A percentile compares a stretch with the other conserved stretches of the same genome.
These are phyloP conservation scores for Claviceps sp. DNA, from an alignment of 2,329 filamentous ascomycete species.

Conservation along the genomic window DNA sequence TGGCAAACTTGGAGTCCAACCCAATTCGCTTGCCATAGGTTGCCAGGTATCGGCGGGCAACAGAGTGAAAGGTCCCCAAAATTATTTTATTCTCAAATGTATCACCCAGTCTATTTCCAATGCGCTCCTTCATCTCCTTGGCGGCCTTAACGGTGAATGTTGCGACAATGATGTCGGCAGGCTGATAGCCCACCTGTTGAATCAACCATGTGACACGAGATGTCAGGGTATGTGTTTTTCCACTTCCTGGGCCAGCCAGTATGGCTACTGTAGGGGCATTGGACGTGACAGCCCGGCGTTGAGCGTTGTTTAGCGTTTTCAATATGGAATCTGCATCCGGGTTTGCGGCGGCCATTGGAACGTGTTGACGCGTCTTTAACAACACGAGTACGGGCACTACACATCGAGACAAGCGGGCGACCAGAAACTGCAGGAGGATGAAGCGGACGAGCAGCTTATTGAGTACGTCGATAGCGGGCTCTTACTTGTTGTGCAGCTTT, in stretches of 20 bases:
- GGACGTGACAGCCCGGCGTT: constrained; percentile 42
- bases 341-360: constrained; percentile 16
- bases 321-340: constrained; percentile 23
- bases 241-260: constrained; percentile 54
- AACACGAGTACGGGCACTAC: not conserved
- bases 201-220: constrained; percentile 85
- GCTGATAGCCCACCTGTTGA: constrained; percentile 54
- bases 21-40: constrained; percentile 77
- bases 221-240: constrained; percentile 92
- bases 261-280: constrained; percentile 46
- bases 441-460: not conserved
- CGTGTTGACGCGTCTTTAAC: constrained; percentile 9
- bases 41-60: constrained; percentile 71
- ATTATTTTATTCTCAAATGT: constrained; percentile 64
- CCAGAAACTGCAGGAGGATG: not conserved
- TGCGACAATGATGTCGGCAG: constrained; percentile 83
- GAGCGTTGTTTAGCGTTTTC: constrained; percentile 38
- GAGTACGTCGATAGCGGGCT: not conserved
- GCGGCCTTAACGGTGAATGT: constrained; percentile 97
- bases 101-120: constrained; percentile 67
- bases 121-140: constrained; percentile 81
- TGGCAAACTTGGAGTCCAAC: constrained; percentile 71
- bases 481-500: not conserved
- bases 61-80: constrained; percentile 89
- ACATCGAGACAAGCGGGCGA: not conserved